phyloP scores from a whole-genome alignment of 352 stramenopile genomes.

The Pythium brassicae region DNA sequence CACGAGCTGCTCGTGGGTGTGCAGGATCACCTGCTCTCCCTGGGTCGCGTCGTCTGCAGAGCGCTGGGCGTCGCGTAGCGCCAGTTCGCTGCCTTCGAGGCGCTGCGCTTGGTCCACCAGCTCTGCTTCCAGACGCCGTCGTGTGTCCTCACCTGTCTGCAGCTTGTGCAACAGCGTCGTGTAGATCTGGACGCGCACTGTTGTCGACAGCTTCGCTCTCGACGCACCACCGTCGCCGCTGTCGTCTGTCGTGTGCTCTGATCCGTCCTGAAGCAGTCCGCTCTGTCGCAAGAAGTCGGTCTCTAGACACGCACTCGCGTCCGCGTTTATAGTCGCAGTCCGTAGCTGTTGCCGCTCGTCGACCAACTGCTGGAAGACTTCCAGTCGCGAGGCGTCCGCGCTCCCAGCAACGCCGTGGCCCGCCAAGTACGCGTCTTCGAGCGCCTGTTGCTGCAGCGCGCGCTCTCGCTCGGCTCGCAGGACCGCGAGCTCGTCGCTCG shows the following conservation, averaged over 20 bases:
- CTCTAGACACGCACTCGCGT: constrained; percentile 1
- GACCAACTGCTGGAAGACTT: constrained; percentile 24
- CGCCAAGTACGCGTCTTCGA: constrained; percentile 23
- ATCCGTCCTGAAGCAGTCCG: constrained; percentile 7
- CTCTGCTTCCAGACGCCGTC: neutral
- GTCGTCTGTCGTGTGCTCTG: neutral
- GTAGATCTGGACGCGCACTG: constrained; percentile 24
- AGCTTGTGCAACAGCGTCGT: constrained; percentile 14
- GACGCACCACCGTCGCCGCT: too few relatives aligned
- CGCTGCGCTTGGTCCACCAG: constrained; percentile 2
- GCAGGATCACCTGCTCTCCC: constrained; percentile 1
- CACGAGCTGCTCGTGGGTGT: constrained; percentile 7
- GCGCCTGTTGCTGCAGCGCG: constrained; percentile 16
- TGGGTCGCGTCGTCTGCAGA: neutral
- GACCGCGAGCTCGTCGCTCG: constrained; percentile 10
- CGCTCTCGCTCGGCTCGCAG: constrained; percentile 7
- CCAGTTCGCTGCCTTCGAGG: neutral
- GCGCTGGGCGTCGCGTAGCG: neutral
- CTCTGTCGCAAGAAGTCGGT: constrained; percentile 6
- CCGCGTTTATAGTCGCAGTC: constrained; percentile 7
- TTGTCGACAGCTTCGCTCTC: constrained; percentile 9
- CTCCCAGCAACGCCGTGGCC: constrained; percentile 9
- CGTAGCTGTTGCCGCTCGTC: constrained; percentile 13
- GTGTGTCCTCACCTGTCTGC: neutral
- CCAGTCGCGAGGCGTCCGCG: constrained; percentile 10